phyloP scores from a whole-genome alignment of 2,329 filamentous ascomycete species.

The Aspergillus ustus region DNA sequence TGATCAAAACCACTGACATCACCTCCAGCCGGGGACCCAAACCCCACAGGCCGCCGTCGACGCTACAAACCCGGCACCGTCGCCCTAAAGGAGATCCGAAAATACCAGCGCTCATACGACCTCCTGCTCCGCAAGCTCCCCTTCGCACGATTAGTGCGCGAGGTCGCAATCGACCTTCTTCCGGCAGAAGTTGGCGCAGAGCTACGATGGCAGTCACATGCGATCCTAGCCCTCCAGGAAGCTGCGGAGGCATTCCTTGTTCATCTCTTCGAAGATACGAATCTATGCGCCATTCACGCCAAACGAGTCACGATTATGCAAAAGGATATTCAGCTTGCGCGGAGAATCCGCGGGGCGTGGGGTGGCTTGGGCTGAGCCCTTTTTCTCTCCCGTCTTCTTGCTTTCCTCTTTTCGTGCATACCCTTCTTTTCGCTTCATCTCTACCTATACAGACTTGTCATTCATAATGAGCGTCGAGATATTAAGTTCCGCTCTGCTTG shows the following conservation, averaged over 20 bases:
- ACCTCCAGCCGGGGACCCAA: conserved; percentile 70
- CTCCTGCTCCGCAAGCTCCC: conserved; percentile 71
- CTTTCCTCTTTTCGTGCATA: background rate
- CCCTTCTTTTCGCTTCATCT: conserved; percentile 12
- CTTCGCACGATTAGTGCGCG: conserved; percentile 54
- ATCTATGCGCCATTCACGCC: conserved; percentile 94
- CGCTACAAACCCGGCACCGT: conserved; percentile 80
- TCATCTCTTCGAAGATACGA: conserved; percentile 94
- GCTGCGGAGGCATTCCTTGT: conserved; percentile 95
- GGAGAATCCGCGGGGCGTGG: conserved; percentile 78
- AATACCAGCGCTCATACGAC: conserved; percentile 87
- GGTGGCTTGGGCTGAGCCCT: conserved; percentile 64
- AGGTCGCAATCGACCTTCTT: conserved; percentile 60
- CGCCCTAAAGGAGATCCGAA: conserved; percentile 88
- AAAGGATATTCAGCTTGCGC: conserved; percentile 93
- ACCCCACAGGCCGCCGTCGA: conserved; percentile 64
- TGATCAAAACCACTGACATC: conserved; percentile 17
- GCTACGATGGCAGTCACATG: conserved; percentile 94
- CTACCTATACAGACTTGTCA: conserved; percentile 4
- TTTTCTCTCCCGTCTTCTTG: conserved; percentile 2
- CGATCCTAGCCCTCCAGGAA: conserved; percentile 91
- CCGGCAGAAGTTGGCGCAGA: conserved; percentile 65
- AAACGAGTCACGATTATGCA: conserved; percentile 98
- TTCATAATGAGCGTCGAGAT: background rate
- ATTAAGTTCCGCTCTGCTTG: background rate